Evolutionary conservation across 2,329 filamentous ascomycete species (phyloP), one percentile per base, ranked within the genome.

Genomic region (Amesomyces nigricolor): DNA sequence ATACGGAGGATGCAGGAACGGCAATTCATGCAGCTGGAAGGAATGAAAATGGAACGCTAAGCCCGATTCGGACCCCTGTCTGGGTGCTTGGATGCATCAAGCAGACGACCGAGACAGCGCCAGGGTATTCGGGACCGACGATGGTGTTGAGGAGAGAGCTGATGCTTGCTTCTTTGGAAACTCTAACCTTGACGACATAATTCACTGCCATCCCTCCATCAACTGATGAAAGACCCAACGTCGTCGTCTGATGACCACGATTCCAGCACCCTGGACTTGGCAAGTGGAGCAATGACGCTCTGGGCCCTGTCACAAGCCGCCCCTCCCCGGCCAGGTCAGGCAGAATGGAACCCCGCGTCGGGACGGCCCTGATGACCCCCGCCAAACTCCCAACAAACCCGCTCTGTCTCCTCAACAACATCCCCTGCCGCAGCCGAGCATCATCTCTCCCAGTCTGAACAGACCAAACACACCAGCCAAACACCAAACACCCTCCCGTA

Each of bases 301-400:
- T 48, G 56, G 35, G 17, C 44, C 44, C 32, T 39, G 45, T 46
- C 53, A 56, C 53, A 53, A 53, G 45, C 29, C 30, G 17, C 50
- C 53, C 53, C 50, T 53, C 56, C 47, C 43, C 9, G 47, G 48
- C 46, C 57, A 53, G 42, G 39, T 10, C 38, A 38, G 37, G 54
- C 17, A 53, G 35, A 16, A n/a, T 29, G 35, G 44, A 52, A 47
- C 59, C 59, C 59, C 59, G 56, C 59, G 59, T 49, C 35, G 29
- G 42, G 14, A 35, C 40, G 37, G 13, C 26, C 52, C 22, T 26
- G 22, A 26, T 52, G 52, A 60, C 56, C 58, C 58, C 60, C 56
- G 56, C 57, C 57, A 60, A 47, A 51, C 22, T 47, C 39, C 45
- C 58, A 58, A 58, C 59, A 61, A 61, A 58, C 45, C 14, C 37